Conservation (phyloP, 2,329 filamentous ascomycete species). For the Monosporascus sp. region DNA sequence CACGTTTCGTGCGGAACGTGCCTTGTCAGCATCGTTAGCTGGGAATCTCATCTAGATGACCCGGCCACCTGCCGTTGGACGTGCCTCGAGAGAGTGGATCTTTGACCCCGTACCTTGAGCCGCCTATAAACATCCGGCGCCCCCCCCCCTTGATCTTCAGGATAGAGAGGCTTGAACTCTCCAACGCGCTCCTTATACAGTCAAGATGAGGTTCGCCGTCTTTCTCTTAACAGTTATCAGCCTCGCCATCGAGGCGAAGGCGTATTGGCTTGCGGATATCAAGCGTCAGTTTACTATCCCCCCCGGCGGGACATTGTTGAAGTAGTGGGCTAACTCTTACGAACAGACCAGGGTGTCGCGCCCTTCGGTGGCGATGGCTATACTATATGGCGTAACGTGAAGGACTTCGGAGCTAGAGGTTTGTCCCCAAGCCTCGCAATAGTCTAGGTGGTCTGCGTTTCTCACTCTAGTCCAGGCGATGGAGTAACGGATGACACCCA, state of each 20-base stretch:
- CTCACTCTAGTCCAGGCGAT: constrained; percentile 28
- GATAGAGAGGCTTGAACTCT: neutral
- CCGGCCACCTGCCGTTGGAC: neutral
- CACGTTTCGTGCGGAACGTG: neutral
- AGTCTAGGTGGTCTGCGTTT: neutral
- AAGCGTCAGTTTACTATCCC: constrained; percentile 17
- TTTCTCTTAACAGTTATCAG: constrained; percentile 23
- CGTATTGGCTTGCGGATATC: constrained; percentile 27
- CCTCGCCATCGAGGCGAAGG: constrained; percentile 23
- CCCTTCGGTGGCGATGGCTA: constrained; percentile 36
- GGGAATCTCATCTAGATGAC: neutral
- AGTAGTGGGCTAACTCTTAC: constrained; percentile 3
- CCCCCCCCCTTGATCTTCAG: neutral
- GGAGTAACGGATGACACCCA: constrained; percentile 40
- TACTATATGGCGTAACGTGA: constrained; percentile 42
- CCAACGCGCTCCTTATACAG: too few species aligned
- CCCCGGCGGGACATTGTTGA: neutral
- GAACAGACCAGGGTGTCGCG: constrained; percentile 35
- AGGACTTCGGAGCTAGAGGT: constrained; percentile 41
- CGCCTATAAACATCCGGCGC: neutral
- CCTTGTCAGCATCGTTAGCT: neutral
- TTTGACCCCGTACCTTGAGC: neutral
- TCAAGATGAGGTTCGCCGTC: constrained; percentile 24
- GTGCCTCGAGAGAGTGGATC: neutral
- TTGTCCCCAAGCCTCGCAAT: constrained; percentile 2